These are phyloP conservation scores for Rosa lucieae DNA, from an alignment of 306 rosid species.

Conservation along the genomic window DNA sequence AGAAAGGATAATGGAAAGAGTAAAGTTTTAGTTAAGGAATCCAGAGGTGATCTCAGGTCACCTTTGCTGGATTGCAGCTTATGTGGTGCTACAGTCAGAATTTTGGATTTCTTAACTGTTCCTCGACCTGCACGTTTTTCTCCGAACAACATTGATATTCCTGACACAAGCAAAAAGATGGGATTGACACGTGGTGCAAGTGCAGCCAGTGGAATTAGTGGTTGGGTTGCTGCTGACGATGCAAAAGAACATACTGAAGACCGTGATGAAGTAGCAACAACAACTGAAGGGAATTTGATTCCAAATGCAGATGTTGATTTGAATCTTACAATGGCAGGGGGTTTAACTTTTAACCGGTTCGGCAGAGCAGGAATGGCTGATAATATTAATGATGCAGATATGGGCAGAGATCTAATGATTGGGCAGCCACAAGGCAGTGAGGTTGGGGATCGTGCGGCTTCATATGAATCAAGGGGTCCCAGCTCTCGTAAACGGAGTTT, in stretches of 20 bases:
- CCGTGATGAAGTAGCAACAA: slow-evolving; percentile 95
- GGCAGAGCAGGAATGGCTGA: slow-evolving; percentile 68
- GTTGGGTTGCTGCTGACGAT: slow-evolving; percentile 92
- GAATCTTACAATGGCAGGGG: slow-evolving; percentile 90
- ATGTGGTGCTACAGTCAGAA: slow-evolving; percentile 91
- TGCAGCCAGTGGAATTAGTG: slow-evolving; percentile 98
- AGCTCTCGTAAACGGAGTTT: slow-evolving; percentile 91
- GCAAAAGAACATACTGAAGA: slow-evolving; percentile 86
- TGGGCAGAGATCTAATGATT: slow-evolving; percentile 98
- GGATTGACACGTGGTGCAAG: slow-evolving; percentile 97
- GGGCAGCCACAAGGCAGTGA: slow-evolving; percentile 98
- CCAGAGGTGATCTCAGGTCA: slow-evolving; percentile 65
- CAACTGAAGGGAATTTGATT: slow-evolving; percentile 52
- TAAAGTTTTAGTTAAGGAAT: slow-evolving; percentile 62
- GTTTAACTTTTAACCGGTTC: slow-evolving; percentile 53
- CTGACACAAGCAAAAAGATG: slow-evolving; percentile 85
- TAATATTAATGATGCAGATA: slow-evolving; percentile 66
- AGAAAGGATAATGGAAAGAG: slow-evolving; percentile 76
- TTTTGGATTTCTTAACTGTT: slow-evolving; percentile 74
- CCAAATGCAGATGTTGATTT: slow-evolving; percentile 71
- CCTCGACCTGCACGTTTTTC: slow-evolving; percentile 80
- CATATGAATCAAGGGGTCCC: slow-evolving; percentile 97
- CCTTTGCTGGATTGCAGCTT: slow-evolving; percentile 93
- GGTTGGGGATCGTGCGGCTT: slow-evolving; percentile 95
- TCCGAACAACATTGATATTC: slow-evolving; percentile 70